Conservation (phyloP, 257 asterid species). For the Nicotiana obtusifolia region DNA sequence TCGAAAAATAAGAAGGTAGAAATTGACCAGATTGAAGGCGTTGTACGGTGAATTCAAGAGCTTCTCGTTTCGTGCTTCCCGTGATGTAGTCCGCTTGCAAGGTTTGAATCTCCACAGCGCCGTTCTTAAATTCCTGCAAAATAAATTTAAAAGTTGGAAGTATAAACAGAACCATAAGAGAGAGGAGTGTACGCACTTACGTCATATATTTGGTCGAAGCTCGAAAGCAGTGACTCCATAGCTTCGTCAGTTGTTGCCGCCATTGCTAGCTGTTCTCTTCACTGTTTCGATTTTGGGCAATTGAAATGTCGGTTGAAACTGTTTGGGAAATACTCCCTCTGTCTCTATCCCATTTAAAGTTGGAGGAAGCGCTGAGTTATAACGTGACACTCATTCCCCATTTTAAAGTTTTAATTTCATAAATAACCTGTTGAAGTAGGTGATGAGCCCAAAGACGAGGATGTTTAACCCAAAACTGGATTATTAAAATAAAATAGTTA, state of each 20-base stretch:
- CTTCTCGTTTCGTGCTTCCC: slow-evolving; percentile 31
- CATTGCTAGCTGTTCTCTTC: slow-evolving; percentile 1
- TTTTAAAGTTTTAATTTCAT: too few relatives aligned
- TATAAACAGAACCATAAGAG: not conserved
- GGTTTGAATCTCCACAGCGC: slow-evolving; percentile 21
- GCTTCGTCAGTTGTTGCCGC: slow-evolving; percentile 26
- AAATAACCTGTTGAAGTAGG: too few relatives aligned
- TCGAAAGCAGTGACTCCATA: slow-evolving; percentile 21
- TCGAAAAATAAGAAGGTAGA: not conserved
- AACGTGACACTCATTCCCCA: not conserved
- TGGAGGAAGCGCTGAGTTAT: not conserved
- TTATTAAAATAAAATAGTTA: too few relatives aligned
- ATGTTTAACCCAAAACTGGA: too few relatives aligned
- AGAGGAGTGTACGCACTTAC: slow-evolving; percentile 7
- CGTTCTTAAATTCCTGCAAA: slow-evolving; percentile 20
- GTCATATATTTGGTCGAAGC: slow-evolving; percentile 29
- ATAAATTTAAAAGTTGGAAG: too few relatives aligned
- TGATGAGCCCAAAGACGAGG: too few relatives aligned
- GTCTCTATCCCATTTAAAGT: not conserved
- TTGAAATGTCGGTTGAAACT: not conserved
- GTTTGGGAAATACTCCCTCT: not conserved
- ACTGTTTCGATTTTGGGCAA: not conserved
- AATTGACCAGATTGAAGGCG: slow-evolving; percentile 28
- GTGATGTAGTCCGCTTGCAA: slow-evolving; percentile 17
- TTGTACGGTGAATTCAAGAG: slow-evolving; percentile 18